phyloP scores from a whole-genome alignment of 192 early-diverging fungal genomes.

The Entomortierella lignicola region DNA sequence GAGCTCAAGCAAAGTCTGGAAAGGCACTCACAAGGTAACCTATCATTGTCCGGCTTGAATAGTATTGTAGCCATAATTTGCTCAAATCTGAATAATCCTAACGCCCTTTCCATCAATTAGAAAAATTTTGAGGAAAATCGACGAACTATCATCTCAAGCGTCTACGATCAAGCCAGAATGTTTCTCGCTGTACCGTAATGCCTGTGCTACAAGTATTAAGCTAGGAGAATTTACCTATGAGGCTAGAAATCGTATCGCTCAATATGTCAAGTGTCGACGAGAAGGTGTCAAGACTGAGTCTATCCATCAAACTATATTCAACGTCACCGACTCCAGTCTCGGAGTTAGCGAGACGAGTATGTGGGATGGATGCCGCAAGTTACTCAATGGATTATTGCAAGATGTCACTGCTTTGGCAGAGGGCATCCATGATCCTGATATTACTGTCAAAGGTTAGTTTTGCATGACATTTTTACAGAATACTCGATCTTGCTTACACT shows the following conservation, averaged over 20 bases:
- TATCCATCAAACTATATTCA: slow-evolving; percentile 65
- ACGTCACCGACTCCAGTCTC: slow-evolving; percentile 68
- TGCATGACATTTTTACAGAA: background rate
- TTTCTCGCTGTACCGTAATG: slow-evolving; percentile 57
- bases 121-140: slow-evolving; percentile 73
- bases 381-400: slow-evolving; percentile 58
- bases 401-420: slow-evolving; percentile 63
- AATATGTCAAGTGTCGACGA: slow-evolving; percentile 26
- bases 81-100: background rate
- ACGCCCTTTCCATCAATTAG: slow-evolving; percentile 32
- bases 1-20: slow-evolving; percentile 59
- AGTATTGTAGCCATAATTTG: background rate
- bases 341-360: slow-evolving; percentile 67
- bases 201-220: slow-evolving; percentile 61
- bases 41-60: background rate
- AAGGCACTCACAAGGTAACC: slow-evolving; percentile 68
- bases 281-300: slow-evolving; percentile 30
- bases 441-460: slow-evolving; percentile 61
- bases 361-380: slow-evolving; percentile 69
- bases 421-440: slow-evolving; percentile 62
- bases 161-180: slow-evolving; percentile 60
- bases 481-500: background rate
- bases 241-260: slow-evolving; percentile 26
- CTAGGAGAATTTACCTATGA: slow-evolving; percentile 60
- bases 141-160: slow-evolving; percentile 66